Evolutionary conservation across 2,329 filamentous ascomycete genomes (phyloP).

Genomic region (Dactylellina sp.): DNA sequence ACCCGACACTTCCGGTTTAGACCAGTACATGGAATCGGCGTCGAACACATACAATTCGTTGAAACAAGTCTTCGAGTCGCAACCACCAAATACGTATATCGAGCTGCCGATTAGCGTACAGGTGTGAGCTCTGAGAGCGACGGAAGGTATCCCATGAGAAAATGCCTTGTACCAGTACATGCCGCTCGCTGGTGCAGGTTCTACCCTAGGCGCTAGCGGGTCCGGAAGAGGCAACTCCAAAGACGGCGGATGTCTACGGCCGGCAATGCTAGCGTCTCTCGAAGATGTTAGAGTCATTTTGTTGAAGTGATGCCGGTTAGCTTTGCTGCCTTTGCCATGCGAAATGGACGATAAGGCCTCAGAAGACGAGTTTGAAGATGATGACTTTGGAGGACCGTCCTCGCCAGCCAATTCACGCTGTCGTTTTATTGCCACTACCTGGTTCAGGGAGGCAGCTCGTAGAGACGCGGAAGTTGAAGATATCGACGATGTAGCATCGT

Average conservation of each 20-base stretch:
- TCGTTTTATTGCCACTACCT: constrained; percentile 53
- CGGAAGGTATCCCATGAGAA: constrained; percentile 73
- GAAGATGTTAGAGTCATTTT: constrained; percentile 54
- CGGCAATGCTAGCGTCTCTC: constrained; percentile 51
- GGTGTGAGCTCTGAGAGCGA: constrained; percentile 74
- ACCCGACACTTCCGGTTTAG: constrained; percentile 73
- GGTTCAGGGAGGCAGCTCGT: constrained; percentile 53
- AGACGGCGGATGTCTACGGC: constrained; percentile 58
- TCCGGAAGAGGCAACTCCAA: constrained; percentile 60
- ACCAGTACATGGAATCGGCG: constrained; percentile 78
- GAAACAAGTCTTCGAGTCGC: constrained; percentile 75
- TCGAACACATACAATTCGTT: constrained; percentile 77
- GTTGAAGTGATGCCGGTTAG: constrained; percentile 32
- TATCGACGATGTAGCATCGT: constrained; percentile 52
- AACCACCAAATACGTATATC: constrained; percentile 77
- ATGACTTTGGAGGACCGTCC: constrained; percentile 49
- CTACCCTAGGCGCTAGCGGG: constrained; percentile 69
- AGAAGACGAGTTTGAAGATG: constrained; percentile 54
- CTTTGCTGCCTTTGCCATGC: constrained; percentile 38
- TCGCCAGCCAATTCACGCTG: constrained; percentile 45
- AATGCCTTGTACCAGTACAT: constrained; percentile 79
- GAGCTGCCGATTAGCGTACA: constrained; percentile 75
- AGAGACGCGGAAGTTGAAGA: constrained; percentile 55
- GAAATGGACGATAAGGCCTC: constrained; percentile 50
- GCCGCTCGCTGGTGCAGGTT: constrained; percentile 74